phyloP scores from a whole-genome alignment of 2,329 filamentous ascomycete genomes.

The Pseudogymnoascus sp. region DNA sequence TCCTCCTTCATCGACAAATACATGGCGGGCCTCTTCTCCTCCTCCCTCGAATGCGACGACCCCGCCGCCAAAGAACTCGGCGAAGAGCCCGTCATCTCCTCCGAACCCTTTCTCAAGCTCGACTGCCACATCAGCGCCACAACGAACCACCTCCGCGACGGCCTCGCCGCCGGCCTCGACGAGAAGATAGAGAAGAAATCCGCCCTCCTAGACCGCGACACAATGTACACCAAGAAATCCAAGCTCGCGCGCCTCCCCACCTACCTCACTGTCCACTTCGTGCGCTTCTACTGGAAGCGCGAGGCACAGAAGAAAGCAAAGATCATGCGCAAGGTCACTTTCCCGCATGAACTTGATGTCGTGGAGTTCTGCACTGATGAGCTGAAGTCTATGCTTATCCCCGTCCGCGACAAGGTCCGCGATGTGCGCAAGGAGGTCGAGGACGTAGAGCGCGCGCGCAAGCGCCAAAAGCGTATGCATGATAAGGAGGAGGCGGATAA shows the following conservation, averaged over 20 bases:
- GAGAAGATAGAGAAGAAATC: conserved; percentile 92
- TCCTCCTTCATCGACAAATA: conserved; percentile 82
- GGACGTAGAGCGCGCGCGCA: conserved; percentile 83
- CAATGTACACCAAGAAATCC: conserved; percentile 83
- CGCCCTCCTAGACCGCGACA: conserved; percentile 66
- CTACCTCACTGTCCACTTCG: conserved; percentile 93
- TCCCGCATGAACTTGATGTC: conserved; percentile 85
- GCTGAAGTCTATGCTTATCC: conserved; percentile 72
- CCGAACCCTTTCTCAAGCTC: conserved; percentile 80
- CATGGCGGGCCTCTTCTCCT: conserved; percentile 75
- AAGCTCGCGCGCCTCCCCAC: conserved; percentile 85
- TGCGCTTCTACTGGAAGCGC: conserved; percentile 96
- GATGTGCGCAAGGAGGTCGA: conserved; percentile 93
- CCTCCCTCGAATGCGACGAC: conserved; percentile 77
- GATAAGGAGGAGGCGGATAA: conserved; percentile 43
- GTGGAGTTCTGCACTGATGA: conserved; percentile 95
- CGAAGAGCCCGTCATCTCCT: conserved; percentile 60
- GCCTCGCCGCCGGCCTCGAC: conserved; percentile 70
- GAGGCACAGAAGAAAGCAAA: conserved; percentile 98
- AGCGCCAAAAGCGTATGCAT: conserved; percentile 70
- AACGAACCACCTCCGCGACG: conserved; percentile 86
- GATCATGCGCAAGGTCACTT: conserved; percentile 98
- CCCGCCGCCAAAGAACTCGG: conserved; percentile 65
- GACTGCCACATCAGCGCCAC: conserved; percentile 88
- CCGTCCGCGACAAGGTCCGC: conserved; percentile 92